Evolutionary conservation across 345 rosid genomes (phyloP).

Genomic region (Eucalyptus pauciflora): DNA sequence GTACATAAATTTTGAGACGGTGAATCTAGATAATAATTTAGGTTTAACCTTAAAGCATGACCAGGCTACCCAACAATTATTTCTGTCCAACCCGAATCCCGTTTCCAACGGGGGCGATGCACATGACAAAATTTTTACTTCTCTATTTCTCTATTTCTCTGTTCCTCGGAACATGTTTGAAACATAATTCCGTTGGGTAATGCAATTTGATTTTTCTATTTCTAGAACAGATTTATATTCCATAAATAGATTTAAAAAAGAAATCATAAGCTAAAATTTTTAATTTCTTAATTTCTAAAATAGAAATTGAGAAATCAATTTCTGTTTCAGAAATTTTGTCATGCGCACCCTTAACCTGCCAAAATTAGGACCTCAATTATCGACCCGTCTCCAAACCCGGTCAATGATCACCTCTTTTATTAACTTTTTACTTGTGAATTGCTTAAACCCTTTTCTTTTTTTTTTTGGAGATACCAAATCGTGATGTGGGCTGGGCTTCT

Average conservation of each 20-base stretch:
- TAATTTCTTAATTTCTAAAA: no score
- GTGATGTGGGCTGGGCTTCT: not conserved
- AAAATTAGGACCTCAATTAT: not conserved
- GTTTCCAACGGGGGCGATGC: rapidly evolving
- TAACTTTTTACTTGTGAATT: not conserved
- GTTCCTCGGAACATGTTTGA: no score
- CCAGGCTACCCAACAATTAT: rapidly evolving
- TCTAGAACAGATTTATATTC: no score
- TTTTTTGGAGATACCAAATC: not conserved
- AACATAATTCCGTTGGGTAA: no score
- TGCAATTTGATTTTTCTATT: no score
- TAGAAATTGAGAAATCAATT: no score
- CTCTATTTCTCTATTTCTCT: no score
- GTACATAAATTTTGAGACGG: not conserved
- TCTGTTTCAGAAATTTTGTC: no score
- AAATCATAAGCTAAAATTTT: no score
- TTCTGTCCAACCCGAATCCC: not conserved
- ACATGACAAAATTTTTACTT: no score
- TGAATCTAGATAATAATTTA: rapidly evolving
- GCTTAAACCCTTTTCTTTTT: rapidly evolving
- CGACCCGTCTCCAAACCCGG: rapidly evolving
- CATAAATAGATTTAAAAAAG: no score
- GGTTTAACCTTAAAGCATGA: not conserved
- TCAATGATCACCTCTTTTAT: not conserved
- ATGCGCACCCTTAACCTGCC: no score